Base-by-base conservation (phyloP, 495 filamentous ascomycete genomes). In the Cladorrhinum samala region DNA sequence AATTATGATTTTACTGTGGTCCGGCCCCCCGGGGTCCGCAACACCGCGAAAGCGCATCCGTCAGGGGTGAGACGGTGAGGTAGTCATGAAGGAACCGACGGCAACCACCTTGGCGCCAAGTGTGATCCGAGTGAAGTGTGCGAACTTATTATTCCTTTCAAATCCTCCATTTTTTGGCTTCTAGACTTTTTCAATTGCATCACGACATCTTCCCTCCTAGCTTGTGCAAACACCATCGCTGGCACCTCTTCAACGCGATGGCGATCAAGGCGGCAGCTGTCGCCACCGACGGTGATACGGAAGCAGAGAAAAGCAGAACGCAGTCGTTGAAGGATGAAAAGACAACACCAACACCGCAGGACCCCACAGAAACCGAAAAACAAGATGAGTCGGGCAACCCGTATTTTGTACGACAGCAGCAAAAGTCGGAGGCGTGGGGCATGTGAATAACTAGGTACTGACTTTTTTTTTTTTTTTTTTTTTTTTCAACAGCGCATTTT, bases 401-500 rank as follows among this genome's bases (percentile, higher is more conserved):
- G 11, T 33, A 33, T 11, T 33, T 33, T 33, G 27, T 33, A 33
- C 11, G 27, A 33, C 16, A 52, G 24, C 25, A 49, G 44, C 39
- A 38, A 9, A 25, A 45, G 25, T 27, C 5, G 3, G 49, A 47
- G 14, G 49, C 38, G 17, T 4, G 46, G 57, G 46, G 27, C n/a
- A n/a, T n/a, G n/a, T n/a, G 17, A 21, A 14, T 19, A 18, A 30
- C 20, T 18, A 42, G 2, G 18, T 42, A 38, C 38, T 25, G 16
- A 24, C 14, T 19, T 42, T 17, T n/a, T 13, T 18, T 8, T n/a
- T 20, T 3, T 16, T 20, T 25, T 14, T 20, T 40, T 37, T 5
- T 24, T 21, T 2, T 20, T 11, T 19, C 3, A 9, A 30, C 44
- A 65, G 62, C 56, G 62, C 13, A 51, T 65, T 13, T 65, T 65